Base-by-base conservation (phyloP, 345 rosid species). In the Microthlaspi erraticum region DNA sequence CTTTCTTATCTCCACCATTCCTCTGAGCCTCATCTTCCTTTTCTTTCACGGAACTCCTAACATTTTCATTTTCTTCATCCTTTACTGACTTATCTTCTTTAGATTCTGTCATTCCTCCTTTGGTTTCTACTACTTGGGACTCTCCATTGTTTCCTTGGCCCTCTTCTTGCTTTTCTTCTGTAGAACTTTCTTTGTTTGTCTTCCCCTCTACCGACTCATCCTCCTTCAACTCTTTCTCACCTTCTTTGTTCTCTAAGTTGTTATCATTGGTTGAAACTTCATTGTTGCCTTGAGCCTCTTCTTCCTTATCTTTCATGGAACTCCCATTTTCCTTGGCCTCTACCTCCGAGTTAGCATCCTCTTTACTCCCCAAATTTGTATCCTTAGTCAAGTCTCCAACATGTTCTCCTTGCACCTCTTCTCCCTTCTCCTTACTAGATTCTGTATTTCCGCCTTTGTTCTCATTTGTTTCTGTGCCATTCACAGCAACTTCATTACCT, bases 281-380 rank as follows among this genome's bases (percentile, higher is more conserved):
- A 33, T 10, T 31, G 12, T 7, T 52, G 37, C 2, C 68, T 51
- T 62, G 56, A 14, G 58, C 18, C 32, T 59, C 59, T 59, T 46
- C 74, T 16, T 29, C 10, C 8, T 48, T 59, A 16, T 44, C 26
- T 2, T 55, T 34, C 12, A 2, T 68, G 2, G 48, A 45, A 45
- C 14, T 46, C 20, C 37, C 65, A 41, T 34, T 45, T 46, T 46
- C 18, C 1, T 29, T 49, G 0, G 17, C 48, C 2, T 48, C 44
- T 17, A 16, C 42, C 11, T 60, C 23, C 2, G 60, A 12, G 1
- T 17, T 70, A 49, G 9, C 19, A 10, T 26, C 18, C 2, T 39
- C 39, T 31, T 54, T 32, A 55, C 8, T 20, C 48, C 51, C 38
- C 4, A 38, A 9, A n/a, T 37, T 49, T 3, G 20, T 54, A 17